Percentiles rank a stretch among this genome's conserved stretches.
Conservation (phyloP, 2,329 filamentous ascomycete genomes). For the Hypoxylon sp. region DNA sequence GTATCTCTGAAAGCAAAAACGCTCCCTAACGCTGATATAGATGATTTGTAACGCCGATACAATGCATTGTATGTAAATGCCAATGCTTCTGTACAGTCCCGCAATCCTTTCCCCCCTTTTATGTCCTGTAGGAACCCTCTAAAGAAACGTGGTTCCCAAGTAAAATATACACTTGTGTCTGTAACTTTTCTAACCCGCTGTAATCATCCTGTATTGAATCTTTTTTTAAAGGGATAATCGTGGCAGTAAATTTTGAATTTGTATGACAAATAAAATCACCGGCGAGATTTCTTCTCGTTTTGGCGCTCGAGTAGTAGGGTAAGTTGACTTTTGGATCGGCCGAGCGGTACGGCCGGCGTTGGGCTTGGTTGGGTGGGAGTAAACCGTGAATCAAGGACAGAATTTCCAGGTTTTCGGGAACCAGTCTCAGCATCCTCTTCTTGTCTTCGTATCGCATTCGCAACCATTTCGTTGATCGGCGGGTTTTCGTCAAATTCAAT, state of each 20-base stretch:
- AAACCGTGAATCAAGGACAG: slow-evolving; percentile 58
- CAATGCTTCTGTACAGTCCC: slow-evolving; percentile 40
- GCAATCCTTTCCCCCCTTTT: slow-evolving; percentile 23
- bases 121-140: slow-evolving; percentile 15
- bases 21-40: slow-evolving; percentile 30
- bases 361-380: slow-evolving; percentile 66
- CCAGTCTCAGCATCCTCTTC: slow-evolving; percentile 39
- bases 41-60: slow-evolving; percentile 44
- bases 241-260: slow-evolving; percentile 3
- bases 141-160: slow-evolving; percentile 14
- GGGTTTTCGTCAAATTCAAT: slow-evolving; percentile 58
- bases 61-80: slow-evolving; percentile 46
- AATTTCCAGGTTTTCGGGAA: slow-evolving; percentile 50
- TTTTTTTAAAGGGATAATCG: slow-evolving; percentile 26
- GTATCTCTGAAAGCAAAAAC: slow-evolving; percentile 23
- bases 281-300: slow-evolving; percentile 51
- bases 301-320: slow-evolving; percentile 69
- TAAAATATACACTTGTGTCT: slow-evolving; percentile 37
- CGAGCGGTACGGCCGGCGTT: slow-evolving; percentile 64
- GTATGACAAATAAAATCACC: slow-evolving; percentile 42
- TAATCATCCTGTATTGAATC: slow-evolving; percentile 27
- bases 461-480: slow-evolving; percentile 49
- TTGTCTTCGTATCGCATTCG: slow-evolving; percentile 29
- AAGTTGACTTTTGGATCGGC: slow-evolving; percentile 73
- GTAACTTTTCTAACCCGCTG: slow-evolving; percentile 28